These are phyloP conservation scores for Ophiostoma populinum DNA, from an alignment of 2,329 filamentous ascomycete genomes.

Conservation along the genomic window DNA sequence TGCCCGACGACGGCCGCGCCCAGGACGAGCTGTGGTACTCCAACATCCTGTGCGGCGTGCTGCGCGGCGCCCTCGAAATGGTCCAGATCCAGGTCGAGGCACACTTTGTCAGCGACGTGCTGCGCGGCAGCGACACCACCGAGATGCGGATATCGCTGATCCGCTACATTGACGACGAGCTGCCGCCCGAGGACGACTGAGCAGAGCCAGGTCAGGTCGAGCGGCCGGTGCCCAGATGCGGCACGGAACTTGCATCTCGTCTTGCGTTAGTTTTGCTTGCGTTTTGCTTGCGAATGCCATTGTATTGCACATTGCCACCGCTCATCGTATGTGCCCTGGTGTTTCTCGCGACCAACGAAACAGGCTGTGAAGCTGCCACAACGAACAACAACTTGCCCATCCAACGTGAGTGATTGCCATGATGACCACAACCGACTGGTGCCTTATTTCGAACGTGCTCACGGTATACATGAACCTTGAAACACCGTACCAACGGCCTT, in stretches of 20 bases:
- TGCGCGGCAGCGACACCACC: constrained; percentile 86
- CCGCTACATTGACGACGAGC: constrained; percentile 91
- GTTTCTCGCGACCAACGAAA: too few relatives aligned
- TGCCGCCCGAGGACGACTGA: constrained; percentile 87
- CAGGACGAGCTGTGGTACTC: constrained; percentile 98
- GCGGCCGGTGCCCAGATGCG: not conserved
- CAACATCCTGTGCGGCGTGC: constrained; percentile 86
- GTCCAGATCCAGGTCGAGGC: constrained; percentile 98
- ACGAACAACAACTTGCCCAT: too few relatives aligned
- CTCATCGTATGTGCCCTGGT: too few relatives aligned
- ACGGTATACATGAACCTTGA: too few relatives aligned
- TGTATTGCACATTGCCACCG: too few relatives aligned
- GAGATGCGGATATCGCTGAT: constrained; percentile 91
- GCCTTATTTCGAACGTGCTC: too few relatives aligned
- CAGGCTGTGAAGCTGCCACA: too few relatives aligned
- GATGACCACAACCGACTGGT: too few relatives aligned
- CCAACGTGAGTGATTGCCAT: too few relatives aligned
- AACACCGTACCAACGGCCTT: too few relatives aligned
- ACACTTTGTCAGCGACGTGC: constrained; percentile 84
- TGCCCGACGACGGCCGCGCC: constrained; percentile 86
- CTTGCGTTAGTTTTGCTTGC: not conserved
- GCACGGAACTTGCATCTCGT: not conserved
- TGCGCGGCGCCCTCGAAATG: constrained; percentile 89
- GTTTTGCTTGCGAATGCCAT: too few relatives aligned
- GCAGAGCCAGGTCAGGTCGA: too few relatives aligned